Conservation (phyloP, 169 alveolate genomes). For the Cystoisospora suis region DNA sequence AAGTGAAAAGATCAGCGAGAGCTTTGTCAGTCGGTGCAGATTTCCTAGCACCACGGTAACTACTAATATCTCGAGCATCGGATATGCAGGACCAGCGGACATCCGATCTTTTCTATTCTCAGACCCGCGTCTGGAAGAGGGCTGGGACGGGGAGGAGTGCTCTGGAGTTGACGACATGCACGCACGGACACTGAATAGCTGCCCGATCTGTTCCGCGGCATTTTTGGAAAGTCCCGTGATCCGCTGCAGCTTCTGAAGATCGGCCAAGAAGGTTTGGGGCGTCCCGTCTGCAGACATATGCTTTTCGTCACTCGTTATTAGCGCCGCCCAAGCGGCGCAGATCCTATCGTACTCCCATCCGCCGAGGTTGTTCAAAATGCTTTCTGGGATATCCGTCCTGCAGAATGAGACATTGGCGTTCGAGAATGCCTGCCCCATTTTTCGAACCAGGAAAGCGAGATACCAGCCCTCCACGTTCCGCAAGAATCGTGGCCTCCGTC, state of each 20-base stretch:
- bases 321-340: slow-evolving; percentile 18
- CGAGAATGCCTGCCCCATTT: slow-evolving; percentile 29
- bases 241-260: slow-evolving; percentile 12
- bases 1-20: slow-evolving; percentile 5
- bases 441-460: not conserved
- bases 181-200: not conserved
- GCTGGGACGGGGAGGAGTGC: not conserved
- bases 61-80: slow-evolving; percentile 14
- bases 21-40: not conserved
- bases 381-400: not conserved
- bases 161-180: not conserved
- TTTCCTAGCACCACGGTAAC: slow-evolving; percentile 8
- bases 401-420: slow-evolving; percentile 16
- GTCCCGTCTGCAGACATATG: slow-evolving; percentile 23
- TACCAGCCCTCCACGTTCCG: too few species aligned
- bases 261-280: not conserved
- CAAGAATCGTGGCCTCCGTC: too few species aligned
- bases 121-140: not conserved
- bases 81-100: not conserved
- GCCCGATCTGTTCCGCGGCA: slow-evolving; percentile 2
- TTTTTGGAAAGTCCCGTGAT: slow-evolving; percentile 24
- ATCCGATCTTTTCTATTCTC: not conserved
- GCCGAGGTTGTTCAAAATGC: not conserved
- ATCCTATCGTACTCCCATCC: slow-evolving; percentile 34
- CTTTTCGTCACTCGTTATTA: not conserved